Evolutionary conservation across 768 basidiomycete species (phyloP).

Genomic region (Steccherinum ochraceum): DNA sequence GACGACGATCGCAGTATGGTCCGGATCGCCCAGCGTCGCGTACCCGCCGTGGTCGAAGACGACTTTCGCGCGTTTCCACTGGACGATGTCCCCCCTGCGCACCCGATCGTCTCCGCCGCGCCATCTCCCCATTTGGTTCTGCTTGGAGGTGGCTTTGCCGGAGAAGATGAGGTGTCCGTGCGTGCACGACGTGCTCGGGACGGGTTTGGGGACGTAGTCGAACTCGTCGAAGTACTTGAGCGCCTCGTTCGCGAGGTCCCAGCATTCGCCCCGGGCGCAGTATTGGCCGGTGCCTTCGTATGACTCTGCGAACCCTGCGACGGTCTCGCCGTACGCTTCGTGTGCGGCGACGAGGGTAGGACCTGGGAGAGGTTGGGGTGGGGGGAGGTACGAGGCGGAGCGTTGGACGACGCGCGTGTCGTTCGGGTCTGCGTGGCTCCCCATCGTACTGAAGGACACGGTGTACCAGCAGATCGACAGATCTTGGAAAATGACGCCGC

Average conservation of each 20-base stretch:
- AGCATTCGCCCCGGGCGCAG: conserved; percentile 50
- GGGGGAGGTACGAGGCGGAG: conserved; percentile 31
- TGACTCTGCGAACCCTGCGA: conserved; percentile 41
- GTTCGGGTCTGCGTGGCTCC: conserved; percentile 25
- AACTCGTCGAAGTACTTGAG: conserved; percentile 35
- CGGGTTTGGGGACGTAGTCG: conserved; percentile 38
- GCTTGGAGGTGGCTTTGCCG: conserved; percentile 28
- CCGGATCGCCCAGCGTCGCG: conserved; percentile 40
- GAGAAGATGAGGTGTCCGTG: conserved; percentile 50
- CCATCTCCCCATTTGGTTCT: conserved; percentile 35
- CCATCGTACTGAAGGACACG: conserved; percentile 29
- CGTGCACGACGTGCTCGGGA: conserved; percentile 42
- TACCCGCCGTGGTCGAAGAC: conserved; percentile 15
- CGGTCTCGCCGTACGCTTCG: conserved; percentile 42
- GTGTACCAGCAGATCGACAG: conserved; percentile 44
- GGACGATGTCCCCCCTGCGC: conserved; percentile 48
- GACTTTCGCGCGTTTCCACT: conserved; percentile 41
- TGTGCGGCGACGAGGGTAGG: conserved; percentile 34
- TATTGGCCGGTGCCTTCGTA: conserved; percentile 36
- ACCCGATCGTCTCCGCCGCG: conserved; percentile 45
- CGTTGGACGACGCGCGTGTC: conserved; percentile 26
- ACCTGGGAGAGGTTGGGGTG: conserved; percentile 29
- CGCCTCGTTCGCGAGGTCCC: conserved; percentile 50
- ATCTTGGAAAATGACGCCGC: conserved; percentile 40
- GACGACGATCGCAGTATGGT: conserved; percentile 49